Evolutionary conservation across 345 rosid species (phyloP).

Genomic region (Punica granatum): DNA sequence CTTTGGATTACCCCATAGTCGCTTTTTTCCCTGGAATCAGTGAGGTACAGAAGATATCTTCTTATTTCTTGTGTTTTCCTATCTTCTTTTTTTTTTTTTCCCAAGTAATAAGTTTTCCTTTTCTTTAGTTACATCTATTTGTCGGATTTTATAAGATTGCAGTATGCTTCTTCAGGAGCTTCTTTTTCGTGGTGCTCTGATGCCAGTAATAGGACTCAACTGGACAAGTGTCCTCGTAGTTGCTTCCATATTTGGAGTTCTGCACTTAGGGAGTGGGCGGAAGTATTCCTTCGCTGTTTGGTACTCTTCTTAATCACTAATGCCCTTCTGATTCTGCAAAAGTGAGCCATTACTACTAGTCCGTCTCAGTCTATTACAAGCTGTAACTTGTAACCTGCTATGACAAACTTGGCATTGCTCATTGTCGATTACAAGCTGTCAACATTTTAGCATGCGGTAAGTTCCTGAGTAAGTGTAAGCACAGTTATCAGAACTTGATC

Average conservation of each 20-base stretch:
- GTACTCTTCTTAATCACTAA: conserved; percentile 24
- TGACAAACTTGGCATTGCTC: not conserved
- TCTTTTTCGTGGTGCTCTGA: conserved; percentile 67
- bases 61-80: not conserved
- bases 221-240: conserved; percentile 49
- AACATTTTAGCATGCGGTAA: not conserved
- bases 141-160: not conserved
- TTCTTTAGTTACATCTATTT: not conserved
- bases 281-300: conserved; percentile 82
- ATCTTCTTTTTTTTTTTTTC: not conserved
- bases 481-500: not conserved
- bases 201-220: conserved; percentile 64
- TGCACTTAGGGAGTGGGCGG: conserved; percentile 77
- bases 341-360: not conserved
- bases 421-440: not conserved
- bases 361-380: not conserved
- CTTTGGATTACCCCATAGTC: conserved; percentile 64
- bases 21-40: conserved; percentile 78
- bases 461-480: not conserved
- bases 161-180: conserved; percentile 49
- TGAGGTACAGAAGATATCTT: conserved; percentile 38
- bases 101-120: not conserved
- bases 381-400: not conserved
- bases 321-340: not conserved
- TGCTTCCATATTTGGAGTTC: conserved; percentile 59